These are phyloP conservation scores for Chrysoporthe deuterocubensis DNA, from an alignment of 2,329 filamentous ascomycete genomes.

Conservation along the genomic window DNA sequence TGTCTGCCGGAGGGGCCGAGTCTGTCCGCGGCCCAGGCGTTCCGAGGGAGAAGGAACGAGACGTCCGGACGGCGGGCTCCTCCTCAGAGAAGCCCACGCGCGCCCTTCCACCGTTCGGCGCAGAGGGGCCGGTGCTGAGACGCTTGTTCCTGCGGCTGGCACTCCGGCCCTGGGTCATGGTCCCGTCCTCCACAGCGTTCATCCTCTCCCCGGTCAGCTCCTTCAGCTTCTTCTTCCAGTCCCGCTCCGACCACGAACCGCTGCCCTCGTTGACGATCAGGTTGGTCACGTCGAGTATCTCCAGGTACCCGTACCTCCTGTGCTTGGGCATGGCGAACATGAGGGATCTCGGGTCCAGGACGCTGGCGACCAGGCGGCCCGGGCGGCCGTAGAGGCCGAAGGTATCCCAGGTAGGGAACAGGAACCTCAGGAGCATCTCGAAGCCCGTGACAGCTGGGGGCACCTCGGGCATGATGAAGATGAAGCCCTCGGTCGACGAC, in stretches of 20 bases:
- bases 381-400: conserved; percentile 92
- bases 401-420: conserved; percentile 93
- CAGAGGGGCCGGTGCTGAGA: conserved; percentile 54
- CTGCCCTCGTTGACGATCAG: conserved; percentile 81
- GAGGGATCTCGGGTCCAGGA: conserved; percentile 81
- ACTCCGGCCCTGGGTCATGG: conserved; percentile 51
- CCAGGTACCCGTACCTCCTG: conserved; percentile 85
- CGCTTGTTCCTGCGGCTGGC: conserved; percentile 63
- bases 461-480: conserved; percentile 96
- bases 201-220: conserved; percentile 83
- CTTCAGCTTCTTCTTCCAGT: conserved; percentile 90
- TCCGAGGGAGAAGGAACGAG: conserved; percentile 55
- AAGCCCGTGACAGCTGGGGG: conserved; percentile 92
- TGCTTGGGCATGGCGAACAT: conserved; percentile 99
- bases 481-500: conserved; percentile 84
- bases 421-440: conserved; percentile 89
- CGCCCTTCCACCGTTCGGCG: conserved; percentile 41
- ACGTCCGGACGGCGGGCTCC: conserved; percentile 52
- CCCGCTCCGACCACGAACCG: conserved; percentile 76
- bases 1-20: conserved; percentile 52
- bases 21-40: conserved; percentile 49
- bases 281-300: conserved; percentile 80
- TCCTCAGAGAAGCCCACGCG: conserved; percentile 65
- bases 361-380: conserved; percentile 82
- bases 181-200: conserved; percentile 62